phyloP scores from a whole-genome alignment of 768 basidiomycete genomes.

The Macrolepiota fuliginosa region DNA sequence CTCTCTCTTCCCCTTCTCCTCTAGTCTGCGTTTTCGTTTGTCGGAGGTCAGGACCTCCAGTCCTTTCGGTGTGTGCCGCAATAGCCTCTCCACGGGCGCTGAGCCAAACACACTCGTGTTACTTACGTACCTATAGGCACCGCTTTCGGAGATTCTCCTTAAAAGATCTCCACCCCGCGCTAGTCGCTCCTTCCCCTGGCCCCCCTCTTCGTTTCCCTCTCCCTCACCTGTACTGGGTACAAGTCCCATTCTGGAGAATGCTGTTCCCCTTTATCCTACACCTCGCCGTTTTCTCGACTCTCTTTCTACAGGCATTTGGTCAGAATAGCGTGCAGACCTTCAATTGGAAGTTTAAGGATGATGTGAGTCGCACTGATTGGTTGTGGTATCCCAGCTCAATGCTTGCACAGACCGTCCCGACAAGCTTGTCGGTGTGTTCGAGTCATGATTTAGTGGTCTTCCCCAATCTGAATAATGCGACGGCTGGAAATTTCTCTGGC shows the following conservation, averaged over 20 bases:
- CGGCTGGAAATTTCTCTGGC: conserved; percentile 16
- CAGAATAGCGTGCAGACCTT: conserved; percentile 22
- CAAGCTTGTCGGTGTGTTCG: conserved; percentile 9
- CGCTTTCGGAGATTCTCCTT: conserved; percentile 1
- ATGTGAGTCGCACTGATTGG: conserved; percentile 19
- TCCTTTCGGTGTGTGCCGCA: conserved; percentile 8
- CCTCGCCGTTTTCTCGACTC: background rate
- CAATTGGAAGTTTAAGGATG: conserved; percentile 29
- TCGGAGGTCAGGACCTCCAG: conserved; percentile 10
- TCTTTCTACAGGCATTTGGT: conserved; percentile 8
- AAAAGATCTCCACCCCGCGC: conserved; percentile 8
- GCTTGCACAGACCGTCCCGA: background rate
- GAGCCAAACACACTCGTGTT: conserved; percentile 1
- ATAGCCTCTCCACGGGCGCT: background rate
- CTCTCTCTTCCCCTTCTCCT: conserved; percentile 1
- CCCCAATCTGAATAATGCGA: conserved; percentile 7
- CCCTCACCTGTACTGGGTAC: background rate
- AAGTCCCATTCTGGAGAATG: background rate
- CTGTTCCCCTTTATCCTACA: background rate
- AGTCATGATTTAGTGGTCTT: background rate
- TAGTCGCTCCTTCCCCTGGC: background rate
- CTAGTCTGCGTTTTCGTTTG: background rate
- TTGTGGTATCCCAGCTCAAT: background rate
- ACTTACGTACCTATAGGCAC: conserved; percentile 9
- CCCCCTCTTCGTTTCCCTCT: background rate